Evolutionary conservation across 331 rosid species (phyloP).

Genomic region (Stylosanthes scabra): DNA sequence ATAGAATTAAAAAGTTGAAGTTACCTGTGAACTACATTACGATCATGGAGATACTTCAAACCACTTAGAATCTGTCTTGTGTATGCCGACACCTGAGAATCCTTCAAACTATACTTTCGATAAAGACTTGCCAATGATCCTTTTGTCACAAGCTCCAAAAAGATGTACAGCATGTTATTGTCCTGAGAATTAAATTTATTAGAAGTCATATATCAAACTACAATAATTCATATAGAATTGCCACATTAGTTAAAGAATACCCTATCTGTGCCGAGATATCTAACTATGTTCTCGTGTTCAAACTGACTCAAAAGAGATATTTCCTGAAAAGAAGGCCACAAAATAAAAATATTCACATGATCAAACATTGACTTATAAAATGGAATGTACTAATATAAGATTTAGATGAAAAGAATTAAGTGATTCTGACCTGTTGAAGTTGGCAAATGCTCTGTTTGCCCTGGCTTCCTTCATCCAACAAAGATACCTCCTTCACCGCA

Average conservation of each 20-base stretch:
- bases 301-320: slow-evolving; percentile 56
- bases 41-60: slow-evolving; percentile 60
- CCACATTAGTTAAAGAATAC: slow-evolving; percentile 15
- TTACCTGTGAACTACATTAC: slow-evolving; percentile 58
- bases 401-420: slow-evolving; percentile 3
- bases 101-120: slow-evolving; percentile 43
- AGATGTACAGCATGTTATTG: slow-evolving; percentile 48
- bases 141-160: slow-evolving; percentile 62
- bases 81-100: slow-evolving; percentile 59
- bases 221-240: slow-evolving; percentile 21
- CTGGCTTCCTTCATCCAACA: slow-evolving; percentile 63
- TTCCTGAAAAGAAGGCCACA: slow-evolving; percentile 45
- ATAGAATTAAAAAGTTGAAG: slow-evolving; percentile 3
- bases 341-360: slow-evolving; percentile 1
- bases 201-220: background rate
- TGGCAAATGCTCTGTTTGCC: slow-evolving; percentile 64
- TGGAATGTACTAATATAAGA: slow-evolving; percentile 5
- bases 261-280: slow-evolving; percentile 56
- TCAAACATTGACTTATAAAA: background rate
- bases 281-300: slow-evolving; percentile 58
- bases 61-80: slow-evolving; percentile 63
- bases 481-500: slow-evolving; percentile 72
- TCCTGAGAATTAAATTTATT: slow-evolving; percentile 42
- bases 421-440: slow-evolving; percentile 60
- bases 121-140: slow-evolving; percentile 60